These are phyloP conservation scores for Curvularia verruculosa DNA, from an alignment of 2,329 filamentous ascomycete genomes.

Conservation along the genomic window DNA sequence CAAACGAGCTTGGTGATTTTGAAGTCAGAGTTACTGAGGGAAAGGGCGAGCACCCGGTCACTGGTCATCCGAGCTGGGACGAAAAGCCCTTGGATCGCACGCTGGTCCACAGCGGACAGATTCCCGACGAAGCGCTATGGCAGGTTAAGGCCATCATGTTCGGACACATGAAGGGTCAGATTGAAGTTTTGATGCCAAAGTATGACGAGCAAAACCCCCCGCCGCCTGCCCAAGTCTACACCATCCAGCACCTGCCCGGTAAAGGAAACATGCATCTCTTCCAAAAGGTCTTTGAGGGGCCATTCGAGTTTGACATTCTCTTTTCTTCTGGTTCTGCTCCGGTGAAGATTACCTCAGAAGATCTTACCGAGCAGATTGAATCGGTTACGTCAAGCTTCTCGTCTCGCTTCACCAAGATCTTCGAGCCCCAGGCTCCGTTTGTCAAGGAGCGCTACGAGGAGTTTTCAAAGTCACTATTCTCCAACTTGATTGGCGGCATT, in stretches of 20 bases:
- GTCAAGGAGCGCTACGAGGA: slow-evolving; percentile 71
- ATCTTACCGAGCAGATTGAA: slow-evolving; percentile 73
- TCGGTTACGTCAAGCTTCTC: slow-evolving; percentile 71
- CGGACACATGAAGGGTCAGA: slow-evolving; percentile 65
- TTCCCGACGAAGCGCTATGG: slow-evolving; percentile 76
- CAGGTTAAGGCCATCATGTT: slow-evolving; percentile 76
- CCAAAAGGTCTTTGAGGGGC: slow-evolving; percentile 88
- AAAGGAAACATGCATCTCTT: slow-evolving; percentile 83
- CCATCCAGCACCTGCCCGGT: slow-evolving; percentile 71
- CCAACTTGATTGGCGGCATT: slow-evolving; percentile 90
- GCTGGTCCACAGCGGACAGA: slow-evolving; percentile 72
- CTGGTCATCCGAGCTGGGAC: slow-evolving; percentile 67
- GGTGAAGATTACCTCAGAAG: slow-evolving; percentile 61
- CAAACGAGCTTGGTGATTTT: slow-evolving; percentile 77
- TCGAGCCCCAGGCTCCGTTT: slow-evolving; percentile 79
- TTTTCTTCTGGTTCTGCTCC: slow-evolving; percentile 79
- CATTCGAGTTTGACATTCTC: slow-evolving; percentile 90
- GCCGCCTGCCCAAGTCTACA: slow-evolving; percentile 85
- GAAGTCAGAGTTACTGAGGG: slow-evolving; percentile 78
- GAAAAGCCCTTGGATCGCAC: slow-evolving; percentile 77
- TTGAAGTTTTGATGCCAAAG: slow-evolving; percentile 64
- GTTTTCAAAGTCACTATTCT: slow-evolving; percentile 90
- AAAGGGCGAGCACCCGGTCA: slow-evolving; percentile 63
- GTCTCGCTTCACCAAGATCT: slow-evolving; percentile 73
- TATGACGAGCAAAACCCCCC: slow-evolving; percentile 69